phyloP scores from a whole-genome alignment of 441 rosid species.

The Erysimum pusillum region DNA sequence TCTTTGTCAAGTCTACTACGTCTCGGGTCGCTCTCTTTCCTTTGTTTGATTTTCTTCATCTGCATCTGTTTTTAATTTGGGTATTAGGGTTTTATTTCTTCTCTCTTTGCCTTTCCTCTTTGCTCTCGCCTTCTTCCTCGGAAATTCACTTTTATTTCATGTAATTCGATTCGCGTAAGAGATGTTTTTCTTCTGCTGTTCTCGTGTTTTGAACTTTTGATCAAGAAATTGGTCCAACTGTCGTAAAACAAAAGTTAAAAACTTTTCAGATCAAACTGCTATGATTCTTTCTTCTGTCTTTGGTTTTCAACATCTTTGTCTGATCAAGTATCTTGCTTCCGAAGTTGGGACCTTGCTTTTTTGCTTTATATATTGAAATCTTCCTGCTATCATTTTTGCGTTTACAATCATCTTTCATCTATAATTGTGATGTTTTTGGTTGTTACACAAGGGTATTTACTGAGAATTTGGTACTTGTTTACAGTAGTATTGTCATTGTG shows the following conservation, averaged over 20 bases:
- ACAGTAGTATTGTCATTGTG: conserved; percentile 22
- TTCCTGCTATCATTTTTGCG: conserved; percentile 12
- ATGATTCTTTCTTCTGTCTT: conserved; percentile 4
- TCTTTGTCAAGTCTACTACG: conserved; percentile 30
- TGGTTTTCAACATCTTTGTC: conserved; percentile 9
- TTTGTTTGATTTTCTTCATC: conserved; percentile 35
- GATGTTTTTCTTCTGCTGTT: not conserved
- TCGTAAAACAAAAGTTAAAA: not conserved
- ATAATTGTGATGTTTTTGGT: conserved; percentile 3
- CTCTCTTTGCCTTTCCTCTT: not conserved
- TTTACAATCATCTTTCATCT: not conserved
- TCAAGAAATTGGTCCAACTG: conserved; percentile 34
- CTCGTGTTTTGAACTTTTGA: conserved; percentile 32
- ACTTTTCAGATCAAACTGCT: conserved; percentile 6
- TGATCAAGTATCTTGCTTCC: conserved; percentile 28
- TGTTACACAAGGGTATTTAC: conserved; percentile 7
- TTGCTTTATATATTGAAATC: not conserved
- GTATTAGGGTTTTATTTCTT: not conserved
- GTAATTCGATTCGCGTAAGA: conserved; percentile 17
- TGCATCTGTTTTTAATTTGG: not conserved
- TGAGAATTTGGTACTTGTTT: conserved; percentile 8
- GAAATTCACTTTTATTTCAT: conserved; percentile 12
- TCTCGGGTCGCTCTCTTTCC: conserved; percentile 33
- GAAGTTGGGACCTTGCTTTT: conserved; percentile 9
- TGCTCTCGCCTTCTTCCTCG: not conserved